Evolutionary conservation across 495 filamentous ascomycete species (phyloP).

Genomic region (Chlorociboria aeruginascens): DNA sequence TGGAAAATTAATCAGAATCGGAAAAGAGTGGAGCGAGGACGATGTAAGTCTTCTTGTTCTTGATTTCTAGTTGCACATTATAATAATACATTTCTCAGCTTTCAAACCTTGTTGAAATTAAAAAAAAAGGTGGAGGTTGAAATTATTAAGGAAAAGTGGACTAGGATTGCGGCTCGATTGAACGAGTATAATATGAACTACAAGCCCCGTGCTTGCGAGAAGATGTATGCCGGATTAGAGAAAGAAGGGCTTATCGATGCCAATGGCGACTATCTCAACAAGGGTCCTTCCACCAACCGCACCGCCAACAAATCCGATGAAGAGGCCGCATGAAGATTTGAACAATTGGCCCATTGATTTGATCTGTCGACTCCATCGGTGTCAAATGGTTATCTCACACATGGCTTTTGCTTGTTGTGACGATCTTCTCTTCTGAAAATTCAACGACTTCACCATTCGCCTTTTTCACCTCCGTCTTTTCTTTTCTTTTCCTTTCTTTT

Average conservation of each 20-base stretch:
- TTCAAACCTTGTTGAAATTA: background rate
- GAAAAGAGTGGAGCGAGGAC: background rate
- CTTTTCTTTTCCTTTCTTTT: too few species aligned
- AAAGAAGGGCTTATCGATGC: slow-evolving; percentile 2
- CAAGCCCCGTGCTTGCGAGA: background rate
- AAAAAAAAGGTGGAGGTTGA: background rate
- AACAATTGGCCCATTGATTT: too few species aligned
- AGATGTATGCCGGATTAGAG: background rate
- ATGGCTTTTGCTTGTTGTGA: too few species aligned
- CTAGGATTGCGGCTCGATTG: background rate
- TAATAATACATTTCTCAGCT: background rate
- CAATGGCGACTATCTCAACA: background rate
- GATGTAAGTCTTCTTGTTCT: slow-evolving; percentile 2
- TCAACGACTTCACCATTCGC: too few species aligned
- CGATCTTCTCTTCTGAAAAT: too few species aligned
- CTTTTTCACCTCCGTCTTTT: too few species aligned
- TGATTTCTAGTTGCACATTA: background rate
- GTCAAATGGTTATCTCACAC: too few species aligned
- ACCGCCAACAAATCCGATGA: background rate
- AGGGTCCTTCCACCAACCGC: background rate
- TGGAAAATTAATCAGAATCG: background rate
- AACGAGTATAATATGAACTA: background rate
- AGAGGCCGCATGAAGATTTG: background rate
- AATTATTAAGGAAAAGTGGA: background rate
- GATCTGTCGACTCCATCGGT: too few species aligned